Conservation (phyloP, 441 rosid genomes). For the Aquilaria agallochum region DNA sequence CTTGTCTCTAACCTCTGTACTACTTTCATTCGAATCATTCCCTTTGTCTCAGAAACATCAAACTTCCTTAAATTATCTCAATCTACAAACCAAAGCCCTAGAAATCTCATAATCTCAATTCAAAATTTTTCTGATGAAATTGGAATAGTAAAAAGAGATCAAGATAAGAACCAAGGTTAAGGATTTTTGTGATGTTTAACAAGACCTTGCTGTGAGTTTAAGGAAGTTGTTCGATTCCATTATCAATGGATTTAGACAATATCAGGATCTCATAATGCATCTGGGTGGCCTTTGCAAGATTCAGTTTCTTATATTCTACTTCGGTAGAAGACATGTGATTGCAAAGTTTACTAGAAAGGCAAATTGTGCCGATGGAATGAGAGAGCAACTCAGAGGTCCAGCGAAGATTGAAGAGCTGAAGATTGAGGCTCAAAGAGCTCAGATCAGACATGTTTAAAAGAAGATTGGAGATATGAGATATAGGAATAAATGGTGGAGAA, state of each 20-base stretch:
- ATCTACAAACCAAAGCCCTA: too few species aligned
- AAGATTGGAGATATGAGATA: slow-evolving; percentile 77
- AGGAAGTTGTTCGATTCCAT: too few species aligned
- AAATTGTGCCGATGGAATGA: slow-evolving; percentile 69
- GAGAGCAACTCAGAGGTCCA: slow-evolving; percentile 63
- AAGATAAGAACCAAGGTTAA: too few species aligned
- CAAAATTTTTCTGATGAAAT: too few species aligned
- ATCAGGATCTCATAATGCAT: slow-evolving; percentile 71
- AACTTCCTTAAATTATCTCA: too few species aligned
- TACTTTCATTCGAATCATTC: too few species aligned
- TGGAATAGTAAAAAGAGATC: too few species aligned
- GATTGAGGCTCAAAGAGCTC: slow-evolving; percentile 75
- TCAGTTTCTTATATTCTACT: slow-evolving; percentile 62
- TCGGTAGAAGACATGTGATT: slow-evolving; percentile 50
- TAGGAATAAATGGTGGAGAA: slow-evolving; percentile 83
- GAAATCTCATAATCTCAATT: too few species aligned
- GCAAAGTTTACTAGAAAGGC: slow-evolving; percentile 75
- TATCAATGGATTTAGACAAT: slow-evolving; percentile 34
- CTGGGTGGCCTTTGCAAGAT: slow-evolving; percentile 92
- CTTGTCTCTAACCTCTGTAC: too few species aligned
- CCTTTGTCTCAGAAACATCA: too few species aligned
- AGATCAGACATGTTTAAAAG: slow-evolving; percentile 71
- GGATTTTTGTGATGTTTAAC: too few species aligned
- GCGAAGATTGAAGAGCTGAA: slow-evolving; percentile 71
- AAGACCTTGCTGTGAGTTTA: too few species aligned